Evolutionary conservation across 163 green algal species (phyloP).

Genomic region (Scenedesmus sp.): DNA sequence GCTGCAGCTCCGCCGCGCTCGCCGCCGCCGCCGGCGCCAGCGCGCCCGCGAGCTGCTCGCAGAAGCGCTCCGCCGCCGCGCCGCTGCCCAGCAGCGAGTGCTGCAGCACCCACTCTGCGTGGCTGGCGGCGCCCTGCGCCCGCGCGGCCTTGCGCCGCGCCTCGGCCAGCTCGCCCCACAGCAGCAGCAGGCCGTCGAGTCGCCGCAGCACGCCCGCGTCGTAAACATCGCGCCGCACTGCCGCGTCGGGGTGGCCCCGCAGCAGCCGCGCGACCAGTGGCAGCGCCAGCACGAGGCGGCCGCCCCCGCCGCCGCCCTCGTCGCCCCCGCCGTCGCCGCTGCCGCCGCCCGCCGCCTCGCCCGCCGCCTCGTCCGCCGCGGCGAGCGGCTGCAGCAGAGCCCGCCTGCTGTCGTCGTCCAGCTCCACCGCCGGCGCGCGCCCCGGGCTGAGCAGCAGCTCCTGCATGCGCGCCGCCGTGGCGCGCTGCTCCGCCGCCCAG

Average conservation of each 20-base stretch:
- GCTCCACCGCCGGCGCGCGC: slow-evolving; percentile 9
- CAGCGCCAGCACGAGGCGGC: not conserved
- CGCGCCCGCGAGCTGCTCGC: slow-evolving; percentile 27
- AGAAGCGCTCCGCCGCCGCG: not conserved
- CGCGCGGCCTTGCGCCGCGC: slow-evolving; percentile 22
- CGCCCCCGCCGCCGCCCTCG: too few species aligned
- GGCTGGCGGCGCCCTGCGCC: slow-evolving; percentile 8
- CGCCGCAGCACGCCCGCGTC: slow-evolving; percentile 12
- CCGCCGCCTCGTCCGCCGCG: not conserved
- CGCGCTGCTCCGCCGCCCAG: slow-evolving; percentile 10
- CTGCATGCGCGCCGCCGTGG: slow-evolving; percentile 12
- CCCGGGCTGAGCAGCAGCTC: slow-evolving; percentile 5
- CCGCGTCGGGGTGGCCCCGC: slow-evolving; percentile 12
- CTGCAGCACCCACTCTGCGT: slow-evolving; percentile 18
- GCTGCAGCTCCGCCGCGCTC: not conserved
- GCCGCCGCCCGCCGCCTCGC: not conserved
- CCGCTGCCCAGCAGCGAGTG: slow-evolving; percentile 11
- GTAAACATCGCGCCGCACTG: slow-evolving; percentile 12
- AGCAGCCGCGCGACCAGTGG: slow-evolving; percentile 10
- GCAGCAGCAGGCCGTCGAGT: slow-evolving; percentile 20
- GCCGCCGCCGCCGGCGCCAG: slow-evolving; percentile 9
- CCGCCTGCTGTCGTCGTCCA: slow-evolving; percentile 1
- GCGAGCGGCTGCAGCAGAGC: slow-evolving; percentile 17
- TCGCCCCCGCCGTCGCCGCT: not conserved
- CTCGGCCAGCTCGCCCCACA: slow-evolving; percentile 8